These are phyloP conservation scores for Fimicolochytrium jonesii DNA, from an alignment of 192 early-diverging fungal species.

Conservation along the genomic window DNA sequence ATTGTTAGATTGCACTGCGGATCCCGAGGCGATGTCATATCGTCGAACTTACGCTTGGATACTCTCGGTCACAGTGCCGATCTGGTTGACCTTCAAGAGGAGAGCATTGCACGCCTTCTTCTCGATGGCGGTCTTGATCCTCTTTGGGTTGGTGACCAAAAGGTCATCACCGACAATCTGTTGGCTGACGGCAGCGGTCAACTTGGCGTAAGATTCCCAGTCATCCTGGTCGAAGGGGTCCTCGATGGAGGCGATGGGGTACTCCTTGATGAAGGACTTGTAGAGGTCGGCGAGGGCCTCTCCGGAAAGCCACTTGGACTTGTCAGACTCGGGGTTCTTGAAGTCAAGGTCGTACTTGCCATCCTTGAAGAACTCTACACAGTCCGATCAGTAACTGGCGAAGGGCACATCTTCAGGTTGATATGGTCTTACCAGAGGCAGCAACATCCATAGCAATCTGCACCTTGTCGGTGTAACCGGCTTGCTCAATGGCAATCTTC, in stretches of 20 bases:
- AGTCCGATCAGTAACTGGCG: not conserved
- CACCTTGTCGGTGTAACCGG: slow-evolving; percentile 96
- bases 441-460: slow-evolving; percentile 97
- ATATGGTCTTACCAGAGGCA: slow-evolving; percentile 58
- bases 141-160: slow-evolving; percentile 95
- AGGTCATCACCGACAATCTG: slow-evolving; percentile 98
- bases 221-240: slow-evolving; percentile 99
- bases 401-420: not conserved
- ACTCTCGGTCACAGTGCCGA: slow-evolving; percentile 94
- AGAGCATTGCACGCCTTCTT: slow-evolving; percentile 93
- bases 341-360: slow-evolving; percentile 98
- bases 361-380: slow-evolving; percentile 89
- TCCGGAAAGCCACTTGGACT: slow-evolving; percentile 66
- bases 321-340: slow-evolving; percentile 85
- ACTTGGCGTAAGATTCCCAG: slow-evolving; percentile 85
- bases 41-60: slow-evolving; percentile 58
- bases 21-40: not conserved
- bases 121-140: slow-evolving; percentile 81
- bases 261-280: slow-evolving; percentile 71
- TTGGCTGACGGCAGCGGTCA: slow-evolving; percentile 57
- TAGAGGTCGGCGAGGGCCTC: slow-evolving; percentile 83
- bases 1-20: not conserved
- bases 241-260: slow-evolving; percentile 94
- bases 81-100: slow-evolving; percentile 98
- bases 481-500: slow-evolving; percentile 81